These are phyloP conservation scores for Alternaria sp. DNA, from an alignment of 2,329 filamentous ascomycete genomes.

Conservation along the genomic window DNA sequence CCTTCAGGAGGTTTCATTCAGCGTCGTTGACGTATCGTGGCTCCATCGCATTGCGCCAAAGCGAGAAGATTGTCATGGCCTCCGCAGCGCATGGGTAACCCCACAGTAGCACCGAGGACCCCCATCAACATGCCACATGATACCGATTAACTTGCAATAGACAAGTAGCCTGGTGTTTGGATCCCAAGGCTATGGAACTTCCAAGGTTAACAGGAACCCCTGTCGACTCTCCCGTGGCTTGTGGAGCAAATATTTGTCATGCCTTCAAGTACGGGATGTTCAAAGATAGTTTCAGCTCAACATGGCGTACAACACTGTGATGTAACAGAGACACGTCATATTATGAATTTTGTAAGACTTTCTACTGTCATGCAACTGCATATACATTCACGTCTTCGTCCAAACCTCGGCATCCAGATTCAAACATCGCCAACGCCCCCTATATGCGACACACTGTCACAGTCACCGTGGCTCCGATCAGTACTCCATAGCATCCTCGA, in stretches of 20 bases:
- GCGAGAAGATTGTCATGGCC: neutral
- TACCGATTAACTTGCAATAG: neutral
- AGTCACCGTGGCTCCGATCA: neutral
- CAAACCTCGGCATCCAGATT: neutral
- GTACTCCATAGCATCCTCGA: conserved; percentile 49
- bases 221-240: neutral
- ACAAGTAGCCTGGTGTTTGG: neutral
- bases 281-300: neutral
- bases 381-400: neutral
- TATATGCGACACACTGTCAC: neutral
- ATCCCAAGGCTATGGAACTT: neutral
- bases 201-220: neutral
- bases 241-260: neutral
- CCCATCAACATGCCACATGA: neutral
- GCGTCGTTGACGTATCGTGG: neutral
- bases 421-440: neutral
- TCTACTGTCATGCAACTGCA: neutral
- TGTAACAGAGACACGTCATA: neutral
- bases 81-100: neutral
- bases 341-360: neutral
- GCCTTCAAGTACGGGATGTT: neutral
- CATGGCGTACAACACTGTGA: neutral
- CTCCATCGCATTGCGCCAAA: neutral
- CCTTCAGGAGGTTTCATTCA: neutral
- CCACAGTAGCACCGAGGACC: neutral